Evolutionary conservation across 2,329 filamentous ascomycete genomes (phyloP).

Genomic region (Teratosphaeria gauchensis): DNA sequence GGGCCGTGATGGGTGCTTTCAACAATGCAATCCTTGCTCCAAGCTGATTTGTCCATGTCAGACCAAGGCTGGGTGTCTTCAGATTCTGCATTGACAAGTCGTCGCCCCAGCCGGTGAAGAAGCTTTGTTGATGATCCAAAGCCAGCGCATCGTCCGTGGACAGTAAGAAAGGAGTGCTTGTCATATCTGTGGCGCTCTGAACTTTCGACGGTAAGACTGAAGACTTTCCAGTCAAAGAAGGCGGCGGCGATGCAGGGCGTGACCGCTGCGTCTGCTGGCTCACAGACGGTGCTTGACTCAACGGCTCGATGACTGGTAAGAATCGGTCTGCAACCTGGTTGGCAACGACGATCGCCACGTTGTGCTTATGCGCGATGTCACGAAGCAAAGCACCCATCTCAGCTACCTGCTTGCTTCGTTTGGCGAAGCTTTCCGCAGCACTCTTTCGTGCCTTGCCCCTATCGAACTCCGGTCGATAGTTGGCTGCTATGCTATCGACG

Average conservation of each 20-base stretch:
- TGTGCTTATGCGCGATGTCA: slow-evolving; percentile 61
- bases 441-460: slow-evolving; percentile 26
- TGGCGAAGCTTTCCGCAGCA: slow-evolving; percentile 51
- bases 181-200: background rate
- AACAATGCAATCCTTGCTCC: slow-evolving; percentile 72
- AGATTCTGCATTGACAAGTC: slow-evolving; percentile 34
- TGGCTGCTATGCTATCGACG: slow-evolving; percentile 86
- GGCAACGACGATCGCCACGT: slow-evolving; percentile 78
- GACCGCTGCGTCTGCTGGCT: slow-evolving; percentile 4
- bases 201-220: background rate
- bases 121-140: slow-evolving; percentile 82
- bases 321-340: slow-evolving; percentile 96
- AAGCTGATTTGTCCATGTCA: slow-evolving; percentile 88
- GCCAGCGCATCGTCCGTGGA: slow-evolving; percentile 50
- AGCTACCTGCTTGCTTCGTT: slow-evolving; percentile 66
- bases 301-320: slow-evolving; percentile 7
- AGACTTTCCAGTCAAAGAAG: no score
- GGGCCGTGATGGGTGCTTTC: slow-evolving; percentile 50
- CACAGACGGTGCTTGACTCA: slow-evolving; percentile 3
- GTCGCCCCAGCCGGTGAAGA: slow-evolving; percentile 94
- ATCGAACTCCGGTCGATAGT: slow-evolving; percentile 87
- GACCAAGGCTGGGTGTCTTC: slow-evolving; percentile 79
- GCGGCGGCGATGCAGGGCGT: slow-evolving; percentile 11
- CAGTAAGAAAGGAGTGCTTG: slow-evolving; percentile 15
- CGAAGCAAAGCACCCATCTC: slow-evolving; percentile 67